These are phyloP conservation scores for Moelleriella libera DNA, from an alignment of 2,329 filamentous ascomycete genomes.

Conservation along the genomic window DNA sequence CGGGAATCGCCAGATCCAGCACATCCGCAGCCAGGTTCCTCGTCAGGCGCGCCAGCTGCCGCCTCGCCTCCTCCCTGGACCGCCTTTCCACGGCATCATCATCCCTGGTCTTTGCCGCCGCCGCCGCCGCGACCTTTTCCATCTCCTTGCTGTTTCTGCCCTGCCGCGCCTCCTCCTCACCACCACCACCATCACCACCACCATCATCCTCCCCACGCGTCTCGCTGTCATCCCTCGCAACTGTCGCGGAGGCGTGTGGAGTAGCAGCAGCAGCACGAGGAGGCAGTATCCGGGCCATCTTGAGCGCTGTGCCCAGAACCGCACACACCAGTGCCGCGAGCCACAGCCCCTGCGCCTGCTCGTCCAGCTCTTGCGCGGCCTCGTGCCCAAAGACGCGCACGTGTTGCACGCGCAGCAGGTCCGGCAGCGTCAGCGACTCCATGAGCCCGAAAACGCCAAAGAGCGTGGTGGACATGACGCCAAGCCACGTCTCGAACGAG, in stretches of 20 bases:
- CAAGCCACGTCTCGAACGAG: constrained; percentile 35
- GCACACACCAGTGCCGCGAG: constrained; percentile 45
- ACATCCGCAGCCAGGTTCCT: constrained; percentile 39
- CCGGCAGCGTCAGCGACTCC: constrained; percentile 48
- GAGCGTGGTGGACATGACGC: constrained; percentile 41
- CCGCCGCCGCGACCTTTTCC: constrained; percentile 13
- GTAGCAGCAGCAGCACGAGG: constrained; percentile 9
- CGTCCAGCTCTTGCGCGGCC: constrained; percentile 28
- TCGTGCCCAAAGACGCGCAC: constrained; percentile 38
- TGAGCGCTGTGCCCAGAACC: constrained; percentile 26
- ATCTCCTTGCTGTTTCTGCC: no score
- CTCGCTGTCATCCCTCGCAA: no score
- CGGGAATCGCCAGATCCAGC: constrained; percentile 50
- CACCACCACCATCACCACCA: constrained; percentile 8
- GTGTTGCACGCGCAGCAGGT: constrained; percentile 28
- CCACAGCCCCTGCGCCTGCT: constrained; percentile 58
- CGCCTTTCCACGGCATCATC: neutral
- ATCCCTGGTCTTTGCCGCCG: neutral
- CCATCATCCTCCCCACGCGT: constrained; percentile 7
- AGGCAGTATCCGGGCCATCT: constrained; percentile 23
- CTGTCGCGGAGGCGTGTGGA: no score
- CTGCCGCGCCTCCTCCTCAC: constrained; percentile 17
- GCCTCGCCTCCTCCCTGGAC: constrained; percentile 2
- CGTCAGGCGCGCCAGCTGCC: constrained; percentile 19
- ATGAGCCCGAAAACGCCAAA: constrained; percentile 54